Evolutionary conservation across 345 rosid genomes (phyloP).

Genomic region (Kernera saxatilis): DNA sequence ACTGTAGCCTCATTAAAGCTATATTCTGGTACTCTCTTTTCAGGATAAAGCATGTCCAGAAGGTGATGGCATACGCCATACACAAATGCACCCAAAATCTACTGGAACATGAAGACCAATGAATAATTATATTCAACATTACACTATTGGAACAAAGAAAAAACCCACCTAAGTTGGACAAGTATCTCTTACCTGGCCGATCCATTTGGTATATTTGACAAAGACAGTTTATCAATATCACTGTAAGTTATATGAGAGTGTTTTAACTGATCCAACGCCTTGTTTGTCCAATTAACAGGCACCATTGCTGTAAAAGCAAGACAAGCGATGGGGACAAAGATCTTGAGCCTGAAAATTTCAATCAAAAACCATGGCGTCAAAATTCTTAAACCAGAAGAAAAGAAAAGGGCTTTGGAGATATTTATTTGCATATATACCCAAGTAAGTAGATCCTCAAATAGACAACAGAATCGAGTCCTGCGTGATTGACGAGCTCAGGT

Average conservation of each 20-base stretch:
- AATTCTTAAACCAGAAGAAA: neutral
- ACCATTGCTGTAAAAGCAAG: slow-evolving; percentile 68
- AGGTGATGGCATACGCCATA: slow-evolving; percentile 80
- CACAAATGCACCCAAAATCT: slow-evolving; percentile 93
- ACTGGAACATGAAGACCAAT: slow-evolving; percentile 9
- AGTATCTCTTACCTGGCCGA: slow-evolving; percentile 50
- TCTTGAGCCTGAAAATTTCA: slow-evolving; percentile 64
- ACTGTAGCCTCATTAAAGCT: slow-evolving; percentile 80
- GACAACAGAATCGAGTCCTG: slow-evolving; percentile 87
- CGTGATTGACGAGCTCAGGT: slow-evolving; percentile 82
- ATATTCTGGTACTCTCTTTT: slow-evolving; percentile 74
- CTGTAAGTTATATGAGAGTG: slow-evolving; percentile 42
- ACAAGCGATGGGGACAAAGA: slow-evolving; percentile 70
- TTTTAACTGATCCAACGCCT: slow-evolving; percentile 37
- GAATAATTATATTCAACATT: neutral
- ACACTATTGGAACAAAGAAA: neutral
- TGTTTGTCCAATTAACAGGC: slow-evolving; percentile 89
- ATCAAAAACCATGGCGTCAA: neutral
- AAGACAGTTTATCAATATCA: slow-evolving; percentile 75
- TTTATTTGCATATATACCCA: slow-evolving; percentile 46
- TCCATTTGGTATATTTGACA: slow-evolving; percentile 79
- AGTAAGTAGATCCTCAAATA: slow-evolving; percentile 80
- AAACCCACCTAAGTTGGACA: neutral
- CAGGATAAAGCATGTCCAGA: slow-evolving; percentile 89
- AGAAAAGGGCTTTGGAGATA: neutral